Base-by-base conservation (phyloP, 164 flowering plant genomes). In the Stephania yunnanensis region DNA sequence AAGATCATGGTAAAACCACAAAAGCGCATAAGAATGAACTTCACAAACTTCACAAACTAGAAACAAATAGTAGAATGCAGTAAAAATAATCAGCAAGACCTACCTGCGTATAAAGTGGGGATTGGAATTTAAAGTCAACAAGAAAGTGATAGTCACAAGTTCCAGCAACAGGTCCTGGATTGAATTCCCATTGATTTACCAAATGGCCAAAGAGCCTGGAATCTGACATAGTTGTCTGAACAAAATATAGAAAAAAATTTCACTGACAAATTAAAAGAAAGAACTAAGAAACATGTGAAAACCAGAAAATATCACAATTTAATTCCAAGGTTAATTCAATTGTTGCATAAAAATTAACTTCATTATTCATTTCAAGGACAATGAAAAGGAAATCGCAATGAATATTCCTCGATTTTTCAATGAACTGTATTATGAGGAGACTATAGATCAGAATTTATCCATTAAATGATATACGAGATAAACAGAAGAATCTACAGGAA, bases 101-200 rank as follows among this genome's bases (percentile, higher is more conserved):
- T 84, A 95, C 97, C 92, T 95, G 95, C 46, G 91, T 83, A 71
- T 95, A 92, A 70, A 92, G 93, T 42, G 97, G 97, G 58, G 98
- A 92, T 72, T 83, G 86, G 78, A 95, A 93, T 86, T 93, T 95
- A 72, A 93, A 93, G 81, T 95, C 99, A 73, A 95, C 99, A 77
- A 87, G 78, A 82, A 95, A 95, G 81, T 95, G 77, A 72, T 92
- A 85, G 76, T 79, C 82, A 68, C 98, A 92, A 48, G 90, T 82
- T 78, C 97, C 98, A 45, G 97, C 93, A 81, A 84, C 78, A 9
- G 98, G 91, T 53, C 99, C 99, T 0, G 94, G 96, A 74, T 83
- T 88, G 80, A 95, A 95, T 73, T 93, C 91, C 99, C 99, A 95
- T 42, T 85, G 72, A 75, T 95, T 95, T 78, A 92, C 92, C 84